A percentile compares a stretch with the other conserved stretches of the same genome.
Evolutionary conservation across 208 protist genomes (phyloP).

Genomic region (Trypanosoma brucei): DNA sequence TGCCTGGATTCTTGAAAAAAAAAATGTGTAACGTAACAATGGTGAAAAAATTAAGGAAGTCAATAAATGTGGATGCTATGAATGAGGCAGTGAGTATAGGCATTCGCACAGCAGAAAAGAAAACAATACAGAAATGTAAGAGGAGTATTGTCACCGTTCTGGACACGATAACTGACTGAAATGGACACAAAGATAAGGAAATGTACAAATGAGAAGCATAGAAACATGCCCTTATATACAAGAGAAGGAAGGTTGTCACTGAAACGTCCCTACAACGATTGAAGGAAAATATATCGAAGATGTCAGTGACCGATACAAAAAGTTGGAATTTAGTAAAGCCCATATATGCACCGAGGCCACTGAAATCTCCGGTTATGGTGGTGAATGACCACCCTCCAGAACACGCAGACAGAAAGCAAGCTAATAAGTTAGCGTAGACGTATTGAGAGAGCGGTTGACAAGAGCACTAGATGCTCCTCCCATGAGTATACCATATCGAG

Average conservation of each 20-base stretch:
- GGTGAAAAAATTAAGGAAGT: too few species aligned
- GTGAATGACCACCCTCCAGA: not conserved
- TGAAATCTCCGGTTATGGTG: not conserved
- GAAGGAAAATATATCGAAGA: not conserved
- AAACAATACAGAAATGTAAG: not conserved
- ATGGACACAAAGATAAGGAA: constrained; percentile 7
- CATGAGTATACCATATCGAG: not conserved
- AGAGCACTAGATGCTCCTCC: not conserved
- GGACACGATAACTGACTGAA: constrained; percentile 10
- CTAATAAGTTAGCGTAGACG: not conserved
- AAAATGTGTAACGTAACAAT: not conserved
- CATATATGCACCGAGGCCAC: constrained; percentile 4
- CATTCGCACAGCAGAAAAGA: too few species aligned
- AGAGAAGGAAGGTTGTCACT: constrained; percentile 3
- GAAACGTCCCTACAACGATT: not conserved
- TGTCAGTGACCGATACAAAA: not conserved
- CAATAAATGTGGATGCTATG: too few species aligned
- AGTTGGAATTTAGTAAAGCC: constrained; percentile 1
- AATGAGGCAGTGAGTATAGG: too few species aligned
- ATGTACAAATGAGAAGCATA: too few species aligned
- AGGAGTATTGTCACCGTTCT: constrained; percentile 6
- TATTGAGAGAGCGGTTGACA: not conserved
- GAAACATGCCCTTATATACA: not conserved
- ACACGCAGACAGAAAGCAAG: not conserved
- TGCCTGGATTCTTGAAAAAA: not conserved